Base-by-base conservation (phyloP, 2,329 filamentous ascomycete species). In the Akanthomyces uredinophilus region DNA sequence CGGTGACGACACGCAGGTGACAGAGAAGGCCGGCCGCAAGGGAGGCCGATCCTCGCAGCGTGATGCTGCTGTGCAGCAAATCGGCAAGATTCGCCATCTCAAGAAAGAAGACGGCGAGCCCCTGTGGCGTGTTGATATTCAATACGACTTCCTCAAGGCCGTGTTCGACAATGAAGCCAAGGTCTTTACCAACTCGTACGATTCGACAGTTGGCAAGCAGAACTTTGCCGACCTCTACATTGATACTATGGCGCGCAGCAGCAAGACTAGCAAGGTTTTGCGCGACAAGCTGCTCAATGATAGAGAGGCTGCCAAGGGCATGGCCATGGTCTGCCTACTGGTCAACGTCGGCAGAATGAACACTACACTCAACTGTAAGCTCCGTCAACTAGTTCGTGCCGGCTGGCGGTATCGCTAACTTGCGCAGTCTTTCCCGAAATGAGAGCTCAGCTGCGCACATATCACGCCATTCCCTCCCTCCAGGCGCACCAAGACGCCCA, bases 321-420 rank as follows among this genome's bases (percentile, higher is more conserved):
- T 99, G 95, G 95, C 95, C 59, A 99, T 99, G 95, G 94, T 99
- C 63, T 99, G 95, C 76, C 79, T 99, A 66, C 79, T 99, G 69
- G 95, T 99, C 73, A 99, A 99, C 71, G 91, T 99, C 66, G 95
- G 95, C 63, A 85, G 95, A 66, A 99, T 99, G 95, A 99, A 99
- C 76, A 99, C 95, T 1, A 99, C 95, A 0, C 81, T 99, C 53
- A 99, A 99, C 72, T 98, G 93, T 96, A 80, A 72, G 87, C 75
- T 60, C 10, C 29, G 11, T 32, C 16, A 11, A 10, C 58, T 63
- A 62, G 41, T 53, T 61, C 22, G 20, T 18, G 8, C 16, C 14
- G 10, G 62, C 39, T n/a, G 41, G 52, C 37, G 24, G 61, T 39
- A 53, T 24, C 61, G 59, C 67, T 69, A 62, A 70, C 63, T n/a